These are phyloP conservation scores for Hamamelis virginiana DNA, from an alignment of 164 flowering plant species.

Conservation along the genomic window DNA sequence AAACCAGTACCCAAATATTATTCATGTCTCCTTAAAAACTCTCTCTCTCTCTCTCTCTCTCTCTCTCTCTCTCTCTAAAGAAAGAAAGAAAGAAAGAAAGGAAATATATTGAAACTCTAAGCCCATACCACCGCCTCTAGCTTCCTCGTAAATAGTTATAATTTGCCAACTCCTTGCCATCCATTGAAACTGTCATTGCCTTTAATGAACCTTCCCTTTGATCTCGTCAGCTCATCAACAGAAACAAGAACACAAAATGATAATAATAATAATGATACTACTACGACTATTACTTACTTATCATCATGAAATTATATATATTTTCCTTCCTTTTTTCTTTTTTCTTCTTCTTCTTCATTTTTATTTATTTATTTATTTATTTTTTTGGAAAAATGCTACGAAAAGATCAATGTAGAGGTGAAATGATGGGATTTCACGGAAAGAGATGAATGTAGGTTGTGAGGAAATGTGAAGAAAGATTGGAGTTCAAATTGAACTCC, in stretches of 20 bases:
- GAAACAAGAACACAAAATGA: neutral
- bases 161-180: conserved; percentile 1
- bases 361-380: too few species aligned
- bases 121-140: conserved; percentile 28
- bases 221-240: neutral
- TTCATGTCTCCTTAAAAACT: conserved; percentile 22
- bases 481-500: too few species aligned
- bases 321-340: too few species aligned
- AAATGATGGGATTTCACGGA: neutral
- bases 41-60: too few species aligned
- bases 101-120: conserved; percentile 7
- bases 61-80: neutral
- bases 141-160: conserved; percentile 10
- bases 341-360: too few species aligned
- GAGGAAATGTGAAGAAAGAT: too few species aligned
- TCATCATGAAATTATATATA: too few species aligned
- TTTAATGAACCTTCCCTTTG: neutral
- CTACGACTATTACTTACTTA: too few species aligned
- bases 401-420: too few species aligned
- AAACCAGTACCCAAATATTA: conserved; percentile 26
- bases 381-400: too few species aligned
- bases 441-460: neutral
- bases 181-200: neutral
- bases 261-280: too few species aligned
- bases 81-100: neutral